These are phyloP conservation scores for Biscogniauxia marginata DNA, from an alignment of 2,329 filamentous ascomycete species.

Conservation along the genomic window DNA sequence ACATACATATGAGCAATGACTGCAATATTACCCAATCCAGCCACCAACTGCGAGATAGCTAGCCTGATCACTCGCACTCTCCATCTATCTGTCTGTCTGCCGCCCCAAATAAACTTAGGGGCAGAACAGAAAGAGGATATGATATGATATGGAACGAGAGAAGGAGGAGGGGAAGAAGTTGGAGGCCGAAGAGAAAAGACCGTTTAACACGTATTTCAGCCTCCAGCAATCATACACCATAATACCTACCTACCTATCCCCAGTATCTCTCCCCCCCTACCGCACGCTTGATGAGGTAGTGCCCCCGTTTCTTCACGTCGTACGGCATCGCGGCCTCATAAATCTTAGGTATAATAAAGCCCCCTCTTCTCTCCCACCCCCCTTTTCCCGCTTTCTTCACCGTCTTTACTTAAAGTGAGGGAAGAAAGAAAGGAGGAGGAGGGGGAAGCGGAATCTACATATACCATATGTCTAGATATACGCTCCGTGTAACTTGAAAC, in stretches of 20 bases:
- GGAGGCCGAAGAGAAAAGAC: not conserved
- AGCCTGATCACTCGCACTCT: not conserved
- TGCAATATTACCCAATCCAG: too few species aligned
- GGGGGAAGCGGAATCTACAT: not conserved
- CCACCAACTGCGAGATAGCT: not conserved
- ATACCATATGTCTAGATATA: too few species aligned
- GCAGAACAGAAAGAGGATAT: not conserved
- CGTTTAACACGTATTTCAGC: not conserved
- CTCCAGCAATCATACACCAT: not conserved
- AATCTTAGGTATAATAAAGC: not conserved
- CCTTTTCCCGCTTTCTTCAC: not conserved
- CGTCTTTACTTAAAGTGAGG: not conserved
- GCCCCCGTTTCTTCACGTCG: not conserved
- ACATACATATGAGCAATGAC: too few species aligned
- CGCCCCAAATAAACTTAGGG: not conserved
- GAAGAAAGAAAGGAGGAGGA: not conserved
- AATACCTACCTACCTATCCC: too few species aligned
- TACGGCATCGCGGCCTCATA: not conserved
- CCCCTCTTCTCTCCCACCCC: not conserved
- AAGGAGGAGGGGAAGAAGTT: not conserved
- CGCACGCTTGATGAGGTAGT: too few species aligned
- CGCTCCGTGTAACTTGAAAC: too few species aligned
- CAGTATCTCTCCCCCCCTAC: too few species aligned
- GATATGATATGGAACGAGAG: too few species aligned
- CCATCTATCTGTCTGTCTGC: not conserved